Base-by-base conservation (phyloP, 75 land plant species). In the Gnetum montanum region DNA sequence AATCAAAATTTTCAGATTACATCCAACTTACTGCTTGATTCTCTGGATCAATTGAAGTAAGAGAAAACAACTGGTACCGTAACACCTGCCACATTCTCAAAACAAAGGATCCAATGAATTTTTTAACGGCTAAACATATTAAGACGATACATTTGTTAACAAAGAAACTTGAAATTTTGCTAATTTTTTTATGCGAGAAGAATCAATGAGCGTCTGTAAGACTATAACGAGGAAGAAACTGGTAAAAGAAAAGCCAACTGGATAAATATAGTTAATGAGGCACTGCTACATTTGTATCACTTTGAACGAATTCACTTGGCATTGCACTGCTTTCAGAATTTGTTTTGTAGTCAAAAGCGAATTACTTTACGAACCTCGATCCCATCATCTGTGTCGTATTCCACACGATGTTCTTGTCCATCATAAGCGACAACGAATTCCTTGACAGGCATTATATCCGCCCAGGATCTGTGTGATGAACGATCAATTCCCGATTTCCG, bases 41-140 rank as follows among this genome's bases (percentile, higher is more conserved):
- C 7, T 82, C 82, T 0, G 86, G 86, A 43, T 70, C 70, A 1
- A 82, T 47, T 0, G 70, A 58, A 31, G 86, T 82, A 53, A 82
- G 66, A 52, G 86, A 82, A 65, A 69, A 82, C 53, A 82, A 74
- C 70, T 82, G 86, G 67, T 61, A 82, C 40, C 66, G 57, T 43
- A 82, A 62, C n/a, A 82, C 85, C 81, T 81, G 60, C 0, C 52
- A 64, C 27, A 8, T 26, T 0, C 35, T 40, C 30, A n/a, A 28
- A 46, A 16, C 6, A 44, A 13, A 27, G n/a, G n/a, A n/a, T n/a
- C n/a, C n/a, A n/a, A n/a, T n/a, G n/a, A n/a, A n/a, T n/a, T n/a
- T n/a, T 7, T 27, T 4, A 59, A 29, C 30, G 2, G 12, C 19
- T 24, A 20, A 16, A 13, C 19, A n/a, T 70, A 46, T 31, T 56